A percentile compares a stretch with the other conserved stretches of the same genome.
Conservation (phyloP, 257 asterid genomes). For the Przewalskia tangutica region DNA sequence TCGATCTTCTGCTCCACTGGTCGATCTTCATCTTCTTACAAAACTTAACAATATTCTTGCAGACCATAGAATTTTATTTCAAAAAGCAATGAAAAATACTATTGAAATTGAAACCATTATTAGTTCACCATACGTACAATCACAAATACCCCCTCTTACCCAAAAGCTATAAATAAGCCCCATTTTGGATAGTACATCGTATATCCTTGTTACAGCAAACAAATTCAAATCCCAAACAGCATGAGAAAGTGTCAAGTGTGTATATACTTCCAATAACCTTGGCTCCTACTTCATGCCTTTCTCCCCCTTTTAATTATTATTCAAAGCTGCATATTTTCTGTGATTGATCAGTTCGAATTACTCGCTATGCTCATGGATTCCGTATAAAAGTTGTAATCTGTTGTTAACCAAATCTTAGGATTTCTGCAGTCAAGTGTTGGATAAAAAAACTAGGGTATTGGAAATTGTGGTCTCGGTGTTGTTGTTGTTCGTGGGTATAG, state of each 20-base stretch:
- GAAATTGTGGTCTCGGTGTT: slow-evolving; percentile 39
- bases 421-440: neutral
- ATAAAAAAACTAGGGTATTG: slow-evolving; percentile 21
- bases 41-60: too few relatives aligned
- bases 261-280: neutral
- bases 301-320: neutral
- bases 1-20: too few relatives aligned
- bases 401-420: too few relatives aligned
- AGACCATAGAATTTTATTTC: too few relatives aligned
- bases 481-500: slow-evolving; percentile 31
- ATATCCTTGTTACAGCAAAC: neutral
- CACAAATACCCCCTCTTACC: too few relatives aligned
- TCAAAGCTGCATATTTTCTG: neutral
- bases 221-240: neutral
- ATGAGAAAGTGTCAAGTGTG: neutral
- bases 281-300: neutral
- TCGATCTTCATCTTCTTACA: too few relatives aligned
- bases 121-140: too few relatives aligned
- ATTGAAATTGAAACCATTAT: too few relatives aligned
- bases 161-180: neutral
- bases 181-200: neutral
- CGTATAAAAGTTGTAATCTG: neutral
- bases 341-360: neutral
- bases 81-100: too few relatives aligned
- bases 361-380: neutral